Base-by-base conservation (phyloP, 2,329 filamentous ascomycete genomes). In the Emergomyces orientalis region DNA sequence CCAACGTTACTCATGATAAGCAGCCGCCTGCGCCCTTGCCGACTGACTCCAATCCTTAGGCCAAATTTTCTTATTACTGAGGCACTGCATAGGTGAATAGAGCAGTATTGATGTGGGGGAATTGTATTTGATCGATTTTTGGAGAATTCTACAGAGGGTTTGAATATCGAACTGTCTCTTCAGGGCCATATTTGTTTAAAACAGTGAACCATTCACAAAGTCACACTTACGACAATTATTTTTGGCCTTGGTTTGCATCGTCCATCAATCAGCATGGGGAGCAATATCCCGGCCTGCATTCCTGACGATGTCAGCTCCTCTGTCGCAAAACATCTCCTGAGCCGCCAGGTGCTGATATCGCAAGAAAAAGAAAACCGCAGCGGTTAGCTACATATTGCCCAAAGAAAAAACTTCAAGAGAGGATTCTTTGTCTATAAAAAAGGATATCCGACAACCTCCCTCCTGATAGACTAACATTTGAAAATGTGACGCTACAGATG, bases 401-500 rank as follows among this genome's bases (percentile, higher is more conserved):
- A n/a, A 32, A 19, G 37, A 7, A 19, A 14, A 14, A 41, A 9
- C 22, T 45, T 19, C 22, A 27, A 27, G 22, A 14, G 25, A 1
- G 41, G 17, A 41, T n/a, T 45, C 27, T 54, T 34, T 49, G 22
- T 17, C 17, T 30, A 19, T 39, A n/a, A 17, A n/a, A 61, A 61
- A 55, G 32, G 5, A 57, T 34, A 27, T 17, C 17, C 25, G 3
- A 22, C 11, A 19, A 2, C 22, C 2, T 25, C 37, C 17, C 6
- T 7, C 19, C 27, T 49, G 22, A 32, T 60, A 43, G 51, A 37
- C 34, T 41, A 19, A 54, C 19, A 63, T 32, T 19, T 57, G 19
- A 55, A 56, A 62, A 58, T 34, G 37, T n/a, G 17, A 55, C 5
- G 14, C 37, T 61, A 60, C 60, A 72, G 71, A 73, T 68, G 68